Conservation (phyloP, 805 yeast genomes). For the Pichia cephalocereana region DNA sequence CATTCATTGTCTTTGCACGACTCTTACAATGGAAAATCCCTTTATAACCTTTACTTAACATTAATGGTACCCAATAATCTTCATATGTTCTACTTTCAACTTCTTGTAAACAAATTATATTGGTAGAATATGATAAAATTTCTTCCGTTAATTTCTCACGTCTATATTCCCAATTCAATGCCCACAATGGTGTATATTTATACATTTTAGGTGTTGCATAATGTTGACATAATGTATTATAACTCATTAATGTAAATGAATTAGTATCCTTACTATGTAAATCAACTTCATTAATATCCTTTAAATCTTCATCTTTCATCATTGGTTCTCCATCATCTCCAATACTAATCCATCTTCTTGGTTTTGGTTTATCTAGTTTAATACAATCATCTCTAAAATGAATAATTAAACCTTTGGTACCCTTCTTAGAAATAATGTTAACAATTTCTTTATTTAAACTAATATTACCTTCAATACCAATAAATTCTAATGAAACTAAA, state of each 20-base stretch:
- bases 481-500: slow-evolving; percentile 70
- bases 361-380: slow-evolving; percentile 50
- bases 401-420: slow-evolving; percentile 74
- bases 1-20: slow-evolving; percentile 83
- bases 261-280: slow-evolving; percentile 25
- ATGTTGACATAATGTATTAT: slow-evolving; percentile 90
- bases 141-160: slow-evolving; percentile 68
- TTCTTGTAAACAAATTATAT: slow-evolving; percentile 88
- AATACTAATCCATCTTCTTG: slow-evolving; percentile 76
- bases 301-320: slow-evolving; percentile 20
- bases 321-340: slow-evolving; percentile 65
- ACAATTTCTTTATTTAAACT: slow-evolving; percentile 51
- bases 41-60: slow-evolving; percentile 67
- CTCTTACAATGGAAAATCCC: slow-evolving; percentile 82
- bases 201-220: slow-evolving; percentile 90
- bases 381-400: slow-evolving; percentile 80
- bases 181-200: slow-evolving; percentile 96
- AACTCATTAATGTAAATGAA: slow-evolving; percentile 70
- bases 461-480: slow-evolving; percentile 93
- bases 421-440: slow-evolving; percentile 64
- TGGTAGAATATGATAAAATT: slow-evolving; percentile 54
- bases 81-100: slow-evolving; percentile 83
- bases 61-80: slow-evolving; percentile 74
- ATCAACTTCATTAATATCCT: slow-evolving; percentile 18
- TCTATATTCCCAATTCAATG: slow-evolving; percentile 88